These are phyloP conservation scores for Penicillium nordicum DNA, from an alignment of 2,329 filamentous ascomycete species.

Conservation along the genomic window DNA sequence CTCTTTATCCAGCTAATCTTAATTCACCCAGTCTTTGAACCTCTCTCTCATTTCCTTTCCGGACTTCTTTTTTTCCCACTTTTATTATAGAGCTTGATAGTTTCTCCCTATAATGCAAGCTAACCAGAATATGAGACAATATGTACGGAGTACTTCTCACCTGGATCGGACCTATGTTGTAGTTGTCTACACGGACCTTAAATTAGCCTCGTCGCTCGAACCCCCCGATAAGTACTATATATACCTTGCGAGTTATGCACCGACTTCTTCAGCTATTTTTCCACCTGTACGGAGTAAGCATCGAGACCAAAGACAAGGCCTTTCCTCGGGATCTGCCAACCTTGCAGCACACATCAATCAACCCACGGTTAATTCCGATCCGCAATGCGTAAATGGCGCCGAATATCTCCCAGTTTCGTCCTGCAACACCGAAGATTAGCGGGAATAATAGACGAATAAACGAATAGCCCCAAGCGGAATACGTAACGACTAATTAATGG, in stretches of 20 bases:
- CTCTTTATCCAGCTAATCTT: background rate
- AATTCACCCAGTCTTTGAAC: background rate
- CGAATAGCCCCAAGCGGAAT: constrained; percentile 2
- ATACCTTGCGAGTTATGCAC: background rate
- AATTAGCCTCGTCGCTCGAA: background rate
- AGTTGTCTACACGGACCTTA: background rate
- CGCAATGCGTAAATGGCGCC: background rate
- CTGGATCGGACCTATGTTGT: background rate
- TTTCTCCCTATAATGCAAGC: background rate
- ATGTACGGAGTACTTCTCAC: too few relatives aligned
- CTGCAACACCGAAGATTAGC: background rate
- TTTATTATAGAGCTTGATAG: background rate
- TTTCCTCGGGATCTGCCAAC: background rate
- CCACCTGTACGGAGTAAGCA: background rate
- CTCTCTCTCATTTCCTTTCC: background rate
- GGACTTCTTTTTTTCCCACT: too few relatives aligned
- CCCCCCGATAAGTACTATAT: background rate
- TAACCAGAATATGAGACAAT: background rate
- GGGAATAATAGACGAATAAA: background rate
- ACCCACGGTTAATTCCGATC: background rate
- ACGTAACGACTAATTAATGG: constrained; percentile 11
- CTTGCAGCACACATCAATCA: background rate
- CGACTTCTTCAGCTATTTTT: background rate
- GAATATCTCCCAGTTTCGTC: background rate
- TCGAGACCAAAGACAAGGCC: background rate